Percentiles rank a stretch among this genome's conserved stretches.
These are phyloP conservation scores for Cyclaneusma minus DNA, from an alignment of 2,329 filamentous ascomycete species.

Conservation along the genomic window DNA sequence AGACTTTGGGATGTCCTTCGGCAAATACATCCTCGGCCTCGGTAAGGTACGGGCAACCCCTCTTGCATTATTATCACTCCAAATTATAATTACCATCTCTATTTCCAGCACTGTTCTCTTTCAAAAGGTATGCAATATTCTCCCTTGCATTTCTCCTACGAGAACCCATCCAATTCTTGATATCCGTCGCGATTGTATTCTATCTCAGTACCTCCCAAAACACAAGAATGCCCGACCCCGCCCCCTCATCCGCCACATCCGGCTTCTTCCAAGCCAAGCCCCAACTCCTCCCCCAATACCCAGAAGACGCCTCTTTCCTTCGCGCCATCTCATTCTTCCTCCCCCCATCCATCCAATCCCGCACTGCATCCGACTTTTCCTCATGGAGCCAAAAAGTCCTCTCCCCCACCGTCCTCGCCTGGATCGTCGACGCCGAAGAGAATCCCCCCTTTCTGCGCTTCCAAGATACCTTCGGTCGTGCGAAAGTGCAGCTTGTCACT, in stretches of 20 bases:
- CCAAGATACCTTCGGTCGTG: slow-evolving; percentile 45
- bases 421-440: slow-evolving; percentile 46
- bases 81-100: no score
- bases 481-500: slow-evolving; percentile 42
- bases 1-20: no score
- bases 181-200: no score
- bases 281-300: slow-evolving; percentile 37
- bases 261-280: slow-evolving; percentile 42
- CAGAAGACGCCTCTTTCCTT: slow-evolving; percentile 36
- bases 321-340: slow-evolving; percentile 21
- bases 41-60: no score
- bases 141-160: no score
- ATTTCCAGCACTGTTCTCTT: no score
- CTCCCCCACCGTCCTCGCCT: slow-evolving; percentile 35
- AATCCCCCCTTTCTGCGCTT: slow-evolving; percentile 29
- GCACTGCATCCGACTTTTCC: slow-evolving; percentile 8
- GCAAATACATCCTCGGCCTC: no score
- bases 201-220: no score
- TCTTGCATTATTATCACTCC: no score
- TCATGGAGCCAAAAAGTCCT: slow-evolving; percentile 35
- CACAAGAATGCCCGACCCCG: no score
- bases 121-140: no score
- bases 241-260: slow-evolving; percentile 21
- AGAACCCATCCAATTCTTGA: no score
- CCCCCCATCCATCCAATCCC: slow-evolving; percentile 10